Percentiles rank a stretch among this genome's conserved stretches.
These are phyloP conservation scores for Penicillium sp. DNA, from an alignment of 2,329 filamentous ascomycete species.

Conservation along the genomic window DNA sequence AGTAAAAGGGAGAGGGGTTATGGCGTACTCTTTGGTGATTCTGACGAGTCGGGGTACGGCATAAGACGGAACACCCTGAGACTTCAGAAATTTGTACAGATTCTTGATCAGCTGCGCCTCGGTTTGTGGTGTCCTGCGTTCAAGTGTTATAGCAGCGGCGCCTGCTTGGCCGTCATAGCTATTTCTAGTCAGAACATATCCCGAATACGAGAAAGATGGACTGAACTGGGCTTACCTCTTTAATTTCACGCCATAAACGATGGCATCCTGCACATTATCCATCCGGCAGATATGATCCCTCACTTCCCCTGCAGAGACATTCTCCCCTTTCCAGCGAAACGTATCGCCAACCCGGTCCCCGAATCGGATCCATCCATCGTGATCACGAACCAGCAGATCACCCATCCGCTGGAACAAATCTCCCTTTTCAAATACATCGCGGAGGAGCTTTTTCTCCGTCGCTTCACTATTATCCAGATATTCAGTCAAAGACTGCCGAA, in stretches of 20 bases:
- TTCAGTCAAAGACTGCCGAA: constrained; percentile 36
- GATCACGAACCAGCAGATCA: constrained; percentile 41
- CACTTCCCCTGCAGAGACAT: constrained; percentile 45
- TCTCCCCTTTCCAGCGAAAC: constrained; percentile 63
- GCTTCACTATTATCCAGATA: constrained; percentile 41
- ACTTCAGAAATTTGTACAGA: constrained; percentile 37
- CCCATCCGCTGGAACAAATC: constrained; percentile 45
- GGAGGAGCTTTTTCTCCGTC: constrained; percentile 43
- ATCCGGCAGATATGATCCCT: constrained; percentile 42
- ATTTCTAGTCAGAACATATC: not conserved
- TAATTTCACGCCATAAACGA: constrained; percentile 44
- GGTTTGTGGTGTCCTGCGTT: constrained; percentile 24
- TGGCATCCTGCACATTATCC: constrained; percentile 39
- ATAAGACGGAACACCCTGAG: constrained; percentile 45
- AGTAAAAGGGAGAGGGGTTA: too few relatives aligned
- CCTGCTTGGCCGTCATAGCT: constrained; percentile 50
- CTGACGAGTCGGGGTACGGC: constrained; percentile 46
- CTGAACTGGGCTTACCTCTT: constrained; percentile 26
- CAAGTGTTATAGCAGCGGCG: constrained; percentile 44
- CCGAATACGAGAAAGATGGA: not conserved
- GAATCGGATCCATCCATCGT: constrained; percentile 43
- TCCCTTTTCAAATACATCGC: constrained; percentile 44
- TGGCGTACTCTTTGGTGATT: constrained; percentile 43
- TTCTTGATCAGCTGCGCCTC: constrained; percentile 35
- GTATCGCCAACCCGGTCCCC: constrained; percentile 50